Base-by-base conservation (phyloP, 1,284 basidiomycete genomes). In the Moniliophthora roreri region DNA sequence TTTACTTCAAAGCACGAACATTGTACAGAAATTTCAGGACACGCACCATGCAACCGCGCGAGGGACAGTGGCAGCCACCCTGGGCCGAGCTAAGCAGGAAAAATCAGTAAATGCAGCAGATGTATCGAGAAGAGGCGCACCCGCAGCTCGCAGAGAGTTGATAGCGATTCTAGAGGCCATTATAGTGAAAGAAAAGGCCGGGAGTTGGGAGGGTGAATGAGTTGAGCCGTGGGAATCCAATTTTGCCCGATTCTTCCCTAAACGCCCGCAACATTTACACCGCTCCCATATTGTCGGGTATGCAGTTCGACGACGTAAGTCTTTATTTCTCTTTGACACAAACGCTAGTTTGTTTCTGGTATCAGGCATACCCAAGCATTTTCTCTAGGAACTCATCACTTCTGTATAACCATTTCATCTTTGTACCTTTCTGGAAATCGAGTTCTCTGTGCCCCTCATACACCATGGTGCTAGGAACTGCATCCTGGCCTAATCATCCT, bases 141-240 rank as follows among this genome's bases (percentile, higher is more conserved):
- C 81, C 63, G 81, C 80, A 56, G 78, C 78, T 70, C 82, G 76
- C 65, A 89, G 73, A 54, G 86, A 75, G 72, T 72, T 80, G 60
- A 85, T 66, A 68, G 83, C 85, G 68, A 88, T 81, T 79, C 85
- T 85, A 65, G 85, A 86, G 55, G 85, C 84, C 85, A 89, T 87
- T 49, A 51, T 53, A 51, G 54, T 41, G 55, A 50, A 48, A 57
- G 54, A 59, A 65, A 61, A 62, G 58, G 64, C 60, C 28, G 28
- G 28, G 28, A 64, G 63, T 60, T 62, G 60, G 60, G 56, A 49
- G 21, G 53, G 20, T 63, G 46, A 28, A 48, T 59, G 58, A 34
- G 55, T 59, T 55, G 52, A 54, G 61, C 54, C 69, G 76, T 77
- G 75, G 60, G 75, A 71, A 74, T 58, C 76, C 76, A 76, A 68